phyloP scores from a whole-genome alignment of 495 filamentous ascomycete genomes.

The Emericellopsis terricola region DNA sequence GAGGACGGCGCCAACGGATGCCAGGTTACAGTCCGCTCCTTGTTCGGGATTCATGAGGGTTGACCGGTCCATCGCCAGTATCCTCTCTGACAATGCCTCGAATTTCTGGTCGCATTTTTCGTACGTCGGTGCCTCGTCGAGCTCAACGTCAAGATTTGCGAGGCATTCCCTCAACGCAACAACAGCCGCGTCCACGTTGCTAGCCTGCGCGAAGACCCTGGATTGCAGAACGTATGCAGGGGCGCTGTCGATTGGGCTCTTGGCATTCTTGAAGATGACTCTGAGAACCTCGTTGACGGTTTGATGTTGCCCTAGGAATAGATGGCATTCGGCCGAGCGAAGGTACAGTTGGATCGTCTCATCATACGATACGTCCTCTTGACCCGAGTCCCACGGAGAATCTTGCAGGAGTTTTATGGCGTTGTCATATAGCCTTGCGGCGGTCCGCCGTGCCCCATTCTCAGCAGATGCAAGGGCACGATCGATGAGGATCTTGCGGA shows the following conservation, averaged over 20 bases:
- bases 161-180: slow-evolving; percentile 47
- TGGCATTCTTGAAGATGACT: slow-evolving; percentile 45
- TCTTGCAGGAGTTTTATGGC: slow-evolving; percentile 63
- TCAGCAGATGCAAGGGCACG: slow-evolving; percentile 60
- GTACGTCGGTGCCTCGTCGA: slow-evolving; percentile 46
- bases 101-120: slow-evolving; percentile 63
- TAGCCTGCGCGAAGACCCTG: slow-evolving; percentile 52
- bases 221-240: slow-evolving; percentile 63
- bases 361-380: slow-evolving; percentile 63
- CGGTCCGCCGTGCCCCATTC: slow-evolving; percentile 61
- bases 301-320: slow-evolving; percentile 49
- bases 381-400: slow-evolving; percentile 53
- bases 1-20: slow-evolving; percentile 55
- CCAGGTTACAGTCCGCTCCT: slow-evolving; percentile 32
- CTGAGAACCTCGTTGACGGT: slow-evolving; percentile 46
- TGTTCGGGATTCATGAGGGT: slow-evolving; percentile 32
- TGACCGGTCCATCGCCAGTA: slow-evolving; percentile 41
- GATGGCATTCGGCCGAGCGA: slow-evolving; percentile 62
- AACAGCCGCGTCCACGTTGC: slow-evolving; percentile 52
- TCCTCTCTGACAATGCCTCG: slow-evolving; percentile 33
- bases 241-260: slow-evolving; percentile 53
- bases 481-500: slow-evolving; percentile 54
- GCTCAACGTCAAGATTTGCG: slow-evolving; percentile 41
- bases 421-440: slow-evolving; percentile 56
- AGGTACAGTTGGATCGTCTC: slow-evolving; percentile 62